A percentile compares a stretch with the other conserved stretches of the same genome.
These are phyloP conservation scores for Pichia sporocuriosa DNA, from an alignment of 805 yeast species.

Conservation along the genomic window DNA sequence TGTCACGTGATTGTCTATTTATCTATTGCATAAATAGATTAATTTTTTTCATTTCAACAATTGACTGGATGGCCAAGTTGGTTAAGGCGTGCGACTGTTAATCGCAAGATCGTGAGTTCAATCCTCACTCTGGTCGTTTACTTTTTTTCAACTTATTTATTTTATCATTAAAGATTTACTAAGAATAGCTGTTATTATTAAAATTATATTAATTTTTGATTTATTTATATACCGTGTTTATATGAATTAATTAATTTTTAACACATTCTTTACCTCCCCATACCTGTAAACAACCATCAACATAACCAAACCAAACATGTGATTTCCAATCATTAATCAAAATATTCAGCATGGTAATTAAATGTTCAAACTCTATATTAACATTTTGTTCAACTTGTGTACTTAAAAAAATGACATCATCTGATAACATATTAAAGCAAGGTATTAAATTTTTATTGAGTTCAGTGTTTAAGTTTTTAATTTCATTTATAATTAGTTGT, in stretches of 20 bases:
- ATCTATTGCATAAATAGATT: too few species aligned
- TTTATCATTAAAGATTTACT: not conserved
- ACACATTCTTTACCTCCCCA: too few species aligned
- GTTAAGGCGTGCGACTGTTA: conserved; percentile 60
- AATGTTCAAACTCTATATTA: conserved; percentile 16
- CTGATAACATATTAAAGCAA: conserved; percentile 36
- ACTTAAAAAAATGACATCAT: conserved; percentile 40
- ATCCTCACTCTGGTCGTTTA: conserved; percentile 50
- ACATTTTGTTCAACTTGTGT: conserved; percentile 37
- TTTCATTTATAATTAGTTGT: conserved; percentile 13
- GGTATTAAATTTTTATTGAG: conserved; percentile 39
- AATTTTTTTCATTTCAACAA: too few species aligned
- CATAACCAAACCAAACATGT: conserved; percentile 22
- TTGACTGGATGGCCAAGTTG: conserved; percentile 52
- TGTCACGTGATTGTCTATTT: too few species aligned
- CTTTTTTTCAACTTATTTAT: not conserved
- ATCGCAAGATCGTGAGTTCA: conserved; percentile 60
- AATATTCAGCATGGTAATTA: conserved; percentile 12
- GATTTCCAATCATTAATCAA: conserved; percentile 23
- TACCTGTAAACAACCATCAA: conserved; percentile 19
- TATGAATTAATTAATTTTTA: not conserved
- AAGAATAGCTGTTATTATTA: too few species aligned
- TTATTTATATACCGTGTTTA: not conserved
- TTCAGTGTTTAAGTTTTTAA: conserved; percentile 18
- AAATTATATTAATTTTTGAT: too few species aligned